Evolutionary conservation across 371 early-diverging fungal species (phyloP), one percentile per base, ranked within the genome.

Genomic region (Circinella umbellata): DNA sequence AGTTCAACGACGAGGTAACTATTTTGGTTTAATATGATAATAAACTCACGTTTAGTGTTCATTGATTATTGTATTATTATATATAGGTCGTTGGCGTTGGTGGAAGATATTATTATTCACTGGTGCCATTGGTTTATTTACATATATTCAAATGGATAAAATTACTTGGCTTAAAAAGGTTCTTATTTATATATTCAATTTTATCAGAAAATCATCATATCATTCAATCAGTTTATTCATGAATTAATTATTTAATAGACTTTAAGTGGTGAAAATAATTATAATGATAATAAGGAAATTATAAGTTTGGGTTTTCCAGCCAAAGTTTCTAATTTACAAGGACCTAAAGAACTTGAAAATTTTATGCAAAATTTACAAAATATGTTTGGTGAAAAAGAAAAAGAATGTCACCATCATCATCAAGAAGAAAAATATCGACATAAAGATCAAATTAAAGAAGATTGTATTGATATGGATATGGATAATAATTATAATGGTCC

Each of bases 51-150:
- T 51, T 15, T n/a, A 1, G 51, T 57, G 57, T 27, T 6, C 1
- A 18, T 51, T 51, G 42, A 13, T 4, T 51, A 27, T 20, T 57
- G 18, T 27, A 14, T 27, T 10, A 61, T 39, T 13, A 9, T 13
- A 38, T 42, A 42, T 42, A 61, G 62, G 62, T 18, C 62, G 62
- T 34, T 61, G 62, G 62, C 62, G 62, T 10, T 61, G 62, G 62
- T 61, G 62, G 62, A 17, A 61, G 1, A 18, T 61, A 37, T 2
- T 61, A 14, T 18, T 61, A n/a, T 14, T 46, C 6, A 46, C n/a
- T 38, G 39, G 62, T 46, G n/a, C 5, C 37, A 61, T 61, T 61
- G 62, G 42, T 18, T 38, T 46, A 14, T 61, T 61, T 15, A 46
- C 62, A 37, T 61, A 61, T 17, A 38, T 7, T 61, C 62, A 61